Percentiles rank a stretch among this genome's conserved stretches.
Conservation (phyloP, 148 eudicot genomes). For the Simmondsia chinensis region DNA sequence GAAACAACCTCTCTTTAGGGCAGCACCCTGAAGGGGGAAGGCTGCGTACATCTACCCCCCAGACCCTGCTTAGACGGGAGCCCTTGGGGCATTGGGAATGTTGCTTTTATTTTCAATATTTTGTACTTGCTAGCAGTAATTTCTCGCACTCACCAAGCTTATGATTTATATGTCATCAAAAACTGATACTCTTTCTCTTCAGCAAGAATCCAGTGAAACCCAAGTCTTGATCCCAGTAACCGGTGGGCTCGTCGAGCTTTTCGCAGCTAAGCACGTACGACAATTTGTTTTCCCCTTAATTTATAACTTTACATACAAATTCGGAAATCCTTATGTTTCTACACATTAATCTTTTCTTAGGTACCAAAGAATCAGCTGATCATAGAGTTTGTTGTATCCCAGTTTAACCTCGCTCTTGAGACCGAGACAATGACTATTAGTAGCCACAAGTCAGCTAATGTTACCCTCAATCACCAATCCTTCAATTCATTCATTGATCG, state of each 20-base stretch:
- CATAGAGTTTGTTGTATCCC: conserved; percentile 32
- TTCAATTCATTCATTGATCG: conserved; percentile 4
- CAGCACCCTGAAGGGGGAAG: no score
- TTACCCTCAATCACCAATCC: conserved; percentile 14
- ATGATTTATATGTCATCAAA: not conserved
- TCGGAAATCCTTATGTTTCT: not conserved
- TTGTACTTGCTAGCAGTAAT: no score
- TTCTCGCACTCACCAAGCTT: not conserved
- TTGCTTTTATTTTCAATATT: no score
- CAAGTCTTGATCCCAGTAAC: conserved; percentile 66
- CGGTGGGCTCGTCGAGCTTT: conserved; percentile 84
- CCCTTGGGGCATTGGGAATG: no score
- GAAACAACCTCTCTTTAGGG: no score
- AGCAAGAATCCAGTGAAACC: conserved; percentile 46
- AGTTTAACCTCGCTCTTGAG: conserved; percentile 14
- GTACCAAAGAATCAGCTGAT: conserved; percentile 43
- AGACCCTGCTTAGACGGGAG: no score
- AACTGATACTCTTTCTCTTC: not conserved
- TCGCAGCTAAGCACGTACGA: conserved; percentile 51
- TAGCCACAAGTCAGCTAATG: no score
- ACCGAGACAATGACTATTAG: conserved; percentile 21
- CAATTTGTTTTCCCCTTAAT: not conserved
- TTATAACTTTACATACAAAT: not conserved
- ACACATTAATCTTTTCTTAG: conserved; percentile 21
- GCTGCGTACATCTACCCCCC: no score